A percentile compares a stretch with the other conserved stretches of the same genome.
Conservation (phyloP, 1,284 basidiomycete species). For the Xanthoconium separans region DNA sequence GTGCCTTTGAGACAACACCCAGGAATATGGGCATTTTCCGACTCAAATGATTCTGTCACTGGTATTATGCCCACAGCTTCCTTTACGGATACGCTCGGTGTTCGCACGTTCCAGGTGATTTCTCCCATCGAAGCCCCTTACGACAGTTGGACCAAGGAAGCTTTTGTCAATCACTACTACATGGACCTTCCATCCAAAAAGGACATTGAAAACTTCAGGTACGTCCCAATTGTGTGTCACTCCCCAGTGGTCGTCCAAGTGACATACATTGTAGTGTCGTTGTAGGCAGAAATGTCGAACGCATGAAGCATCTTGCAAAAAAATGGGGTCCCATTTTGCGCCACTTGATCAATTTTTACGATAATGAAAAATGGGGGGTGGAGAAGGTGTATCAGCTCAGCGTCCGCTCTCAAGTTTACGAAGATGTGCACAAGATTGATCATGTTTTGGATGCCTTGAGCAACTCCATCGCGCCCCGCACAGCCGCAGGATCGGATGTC, state of each 20-base stretch:
- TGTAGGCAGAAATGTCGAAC: neutral
- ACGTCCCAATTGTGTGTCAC: too few relatives aligned
- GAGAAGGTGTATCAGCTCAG: too few relatives aligned
- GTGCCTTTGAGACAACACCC: neutral
- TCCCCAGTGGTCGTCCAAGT: too few relatives aligned
- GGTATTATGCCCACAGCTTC: neutral
- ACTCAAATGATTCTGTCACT: slow-evolving; percentile 1
- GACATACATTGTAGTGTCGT: too few relatives aligned
- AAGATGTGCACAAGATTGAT: neutral
- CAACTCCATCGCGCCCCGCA: too few relatives aligned
- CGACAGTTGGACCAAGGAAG: too few relatives aligned
- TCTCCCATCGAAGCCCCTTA: too few relatives aligned
- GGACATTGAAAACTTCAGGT: too few relatives aligned
- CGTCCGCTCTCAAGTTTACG: too few relatives aligned
- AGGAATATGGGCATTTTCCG: slow-evolving; percentile 1
- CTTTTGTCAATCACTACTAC: too few relatives aligned
- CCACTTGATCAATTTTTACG: neutral
- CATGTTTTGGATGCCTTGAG: neutral
- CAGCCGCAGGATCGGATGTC: too few relatives aligned
- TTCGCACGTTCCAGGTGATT: neutral
- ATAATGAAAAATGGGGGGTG: neutral
- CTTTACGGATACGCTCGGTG: neutral
- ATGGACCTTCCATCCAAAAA: too few relatives aligned
- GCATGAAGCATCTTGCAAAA: neutral
- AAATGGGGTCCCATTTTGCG: slow-evolving; percentile 1